A percentile compares a stretch with the other conserved stretches of the same genome.
These are phyloP conservation scores for Arthonia radiata DNA, from an alignment of 495 filamentous ascomycete species.

Conservation along the genomic window DNA sequence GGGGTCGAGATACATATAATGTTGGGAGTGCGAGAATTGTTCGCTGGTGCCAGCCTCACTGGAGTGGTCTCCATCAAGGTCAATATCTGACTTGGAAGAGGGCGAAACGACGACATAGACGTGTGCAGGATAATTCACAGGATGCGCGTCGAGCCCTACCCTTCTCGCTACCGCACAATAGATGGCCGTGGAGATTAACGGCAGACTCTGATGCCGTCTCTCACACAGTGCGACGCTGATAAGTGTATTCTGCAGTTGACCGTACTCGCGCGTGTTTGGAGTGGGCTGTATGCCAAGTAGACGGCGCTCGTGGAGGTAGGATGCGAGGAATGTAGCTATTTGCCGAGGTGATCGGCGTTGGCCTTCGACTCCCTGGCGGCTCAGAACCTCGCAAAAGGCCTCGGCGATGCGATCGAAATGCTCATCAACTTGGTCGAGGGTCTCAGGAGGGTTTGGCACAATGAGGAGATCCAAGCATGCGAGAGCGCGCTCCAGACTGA, in stretches of 20 bases:
- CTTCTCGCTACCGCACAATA: slow-evolving; percentile 41
- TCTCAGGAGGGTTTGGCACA: slow-evolving; percentile 16
- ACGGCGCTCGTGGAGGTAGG: slow-evolving; percentile 36
- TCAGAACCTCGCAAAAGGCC: slow-evolving; percentile 20
- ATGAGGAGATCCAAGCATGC: slow-evolving; percentile 76
- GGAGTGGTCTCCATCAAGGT: no score
- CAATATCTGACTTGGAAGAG: no score
- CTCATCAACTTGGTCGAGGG: slow-evolving; percentile 22
- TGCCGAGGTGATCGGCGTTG: slow-evolving; percentile 35
- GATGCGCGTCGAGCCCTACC: slow-evolving; percentile 42
- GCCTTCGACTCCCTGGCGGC: no score
- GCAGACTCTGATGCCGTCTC: slow-evolving; percentile 41
- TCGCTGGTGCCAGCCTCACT: no score
- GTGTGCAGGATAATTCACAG: slow-evolving; percentile 56
- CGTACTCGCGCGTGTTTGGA: slow-evolving; percentile 40
- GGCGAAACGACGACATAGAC: slow-evolving; percentile 51
- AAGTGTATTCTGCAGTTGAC: slow-evolving; percentile 60
- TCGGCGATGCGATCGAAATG: slow-evolving; percentile 37
- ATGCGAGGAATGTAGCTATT: slow-evolving; percentile 39
- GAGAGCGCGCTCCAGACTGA: slow-evolving; percentile 48
- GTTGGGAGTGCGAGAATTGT: no score
- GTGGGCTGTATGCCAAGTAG: slow-evolving; percentile 44
- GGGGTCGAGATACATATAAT: no score
- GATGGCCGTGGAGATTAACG: slow-evolving; percentile 51
- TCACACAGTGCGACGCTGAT: slow-evolving; percentile 44